A percentile compares a stretch with the other conserved stretches of the same genome.
These are phyloP conservation scores for Artemisia tridentata DNA, from an alignment of 129 eudicot genomes.

Conservation along the genomic window DNA sequence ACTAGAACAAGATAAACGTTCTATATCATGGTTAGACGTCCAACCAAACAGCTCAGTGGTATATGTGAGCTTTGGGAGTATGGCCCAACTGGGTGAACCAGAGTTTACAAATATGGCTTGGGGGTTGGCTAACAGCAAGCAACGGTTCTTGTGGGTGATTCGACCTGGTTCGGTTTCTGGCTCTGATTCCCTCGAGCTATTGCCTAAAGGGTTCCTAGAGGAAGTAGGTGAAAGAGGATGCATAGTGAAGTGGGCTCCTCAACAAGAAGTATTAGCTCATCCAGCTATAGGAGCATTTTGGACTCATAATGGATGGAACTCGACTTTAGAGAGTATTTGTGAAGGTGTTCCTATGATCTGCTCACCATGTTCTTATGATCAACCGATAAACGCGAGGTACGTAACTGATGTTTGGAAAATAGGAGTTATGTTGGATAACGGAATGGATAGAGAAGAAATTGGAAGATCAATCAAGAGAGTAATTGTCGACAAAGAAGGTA, in stretches of 20 bases:
- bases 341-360: conserved; percentile 72
- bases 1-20: conserved; percentile 32
- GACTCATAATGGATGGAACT: conserved; percentile 67
- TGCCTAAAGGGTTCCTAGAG: conserved; percentile 42
- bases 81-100: conserved; percentile 25
- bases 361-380: conserved; percentile 46
- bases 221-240: conserved; percentile 34
- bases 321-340: conserved; percentile 48
- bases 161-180: conserved; percentile 42
- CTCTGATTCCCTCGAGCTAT: conserved; percentile 29
- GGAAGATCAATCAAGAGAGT: conserved; percentile 5
- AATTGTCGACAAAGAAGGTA: conserved; percentile 24
- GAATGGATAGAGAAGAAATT: neutral
- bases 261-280: conserved; percentile 48
- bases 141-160: conserved; percentile 58
- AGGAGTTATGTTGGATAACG: conserved; percentile 26
- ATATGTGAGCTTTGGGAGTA: conserved; percentile 58
- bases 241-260: conserved; percentile 57
- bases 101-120: conserved; percentile 39
- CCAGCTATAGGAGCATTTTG: conserved; percentile 41
- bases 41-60: conserved; percentile 50
- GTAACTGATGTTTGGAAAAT: conserved; percentile 25
- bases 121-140: conserved; percentile 48
- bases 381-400: conserved; percentile 36
- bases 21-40: conserved; percentile 45